phyloP scores from a whole-genome alignment of 345 rosid species.

The Pistacia vera region DNA sequence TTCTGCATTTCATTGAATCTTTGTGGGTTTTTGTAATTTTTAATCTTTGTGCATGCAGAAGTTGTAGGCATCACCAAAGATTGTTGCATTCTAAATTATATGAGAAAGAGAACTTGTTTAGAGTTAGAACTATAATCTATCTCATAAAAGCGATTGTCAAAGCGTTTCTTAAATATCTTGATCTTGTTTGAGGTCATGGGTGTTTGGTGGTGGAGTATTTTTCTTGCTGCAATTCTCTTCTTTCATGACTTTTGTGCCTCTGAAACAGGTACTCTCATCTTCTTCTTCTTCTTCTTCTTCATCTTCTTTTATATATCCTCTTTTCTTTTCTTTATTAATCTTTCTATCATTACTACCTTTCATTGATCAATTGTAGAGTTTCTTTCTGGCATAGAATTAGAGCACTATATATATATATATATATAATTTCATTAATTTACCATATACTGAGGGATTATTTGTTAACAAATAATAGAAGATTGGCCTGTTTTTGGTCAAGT shows the following conservation, averaged over 20 bases:
- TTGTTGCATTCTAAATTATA: not conserved
- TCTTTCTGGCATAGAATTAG: too few relatives aligned
- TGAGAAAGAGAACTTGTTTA: not conserved
- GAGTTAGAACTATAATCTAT: too few relatives aligned
- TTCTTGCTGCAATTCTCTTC: constrained; percentile 25
- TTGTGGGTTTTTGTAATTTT: not conserved
- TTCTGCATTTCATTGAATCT: constrained; percentile 19
- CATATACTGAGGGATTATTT: too few relatives aligned
- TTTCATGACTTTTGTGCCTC: constrained; percentile 33
- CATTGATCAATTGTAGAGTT: too few relatives aligned
- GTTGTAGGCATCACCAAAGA: not conserved
- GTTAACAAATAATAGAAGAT: too few relatives aligned
- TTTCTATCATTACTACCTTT: not conserved
- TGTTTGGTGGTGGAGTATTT: constrained; percentile 14
- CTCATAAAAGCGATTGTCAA: too few relatives aligned
- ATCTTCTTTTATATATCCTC: not conserved
- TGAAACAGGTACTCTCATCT: constrained; percentile 26
- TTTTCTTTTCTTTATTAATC: not conserved
- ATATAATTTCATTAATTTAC: too few relatives aligned
- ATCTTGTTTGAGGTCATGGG: constrained; percentile 19
- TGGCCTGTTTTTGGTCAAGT: too few relatives aligned
- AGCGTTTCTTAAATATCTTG: not conserved
- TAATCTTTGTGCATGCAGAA: constrained; percentile 19
- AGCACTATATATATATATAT: too few relatives aligned
- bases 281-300: not conserved